phyloP scores from a whole-genome alignment of 768 basidiomycete genomes.

The Phaeotremella fagi region DNA sequence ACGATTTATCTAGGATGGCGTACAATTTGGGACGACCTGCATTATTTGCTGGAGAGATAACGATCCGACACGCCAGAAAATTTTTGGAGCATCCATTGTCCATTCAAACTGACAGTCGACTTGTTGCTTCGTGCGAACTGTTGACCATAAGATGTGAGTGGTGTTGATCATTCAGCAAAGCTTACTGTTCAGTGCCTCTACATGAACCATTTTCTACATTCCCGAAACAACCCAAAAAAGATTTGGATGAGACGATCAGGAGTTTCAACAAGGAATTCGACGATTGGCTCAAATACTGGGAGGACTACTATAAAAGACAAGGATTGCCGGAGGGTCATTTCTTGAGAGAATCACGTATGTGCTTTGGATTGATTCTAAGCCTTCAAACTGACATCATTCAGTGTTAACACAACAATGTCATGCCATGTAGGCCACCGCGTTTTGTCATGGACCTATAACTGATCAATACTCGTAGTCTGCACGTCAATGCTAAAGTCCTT shows the following conservation, averaged over 20 bases:
- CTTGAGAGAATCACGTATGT: background rate
- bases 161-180: background rate
- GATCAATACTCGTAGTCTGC: background rate
- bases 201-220: conserved; percentile 23
- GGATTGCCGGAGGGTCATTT: conserved; percentile 1
- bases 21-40: conserved; percentile 25
- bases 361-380: background rate
- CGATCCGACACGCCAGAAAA: conserved; percentile 11
- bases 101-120: conserved; percentile 22
- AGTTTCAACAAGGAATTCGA: background rate
- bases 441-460: background rate
- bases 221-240: background rate
- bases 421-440: conserved; percentile 2
- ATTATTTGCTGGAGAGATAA: conserved; percentile 10
- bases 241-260: background rate
- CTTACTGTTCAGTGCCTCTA: conserved; percentile 12
- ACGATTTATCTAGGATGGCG: conserved; percentile 15
- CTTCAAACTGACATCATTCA: background rate
- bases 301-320: background rate
- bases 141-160: conserved; percentile 17
- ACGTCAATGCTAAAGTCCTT: conserved; percentile 4
- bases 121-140: conserved; percentile 27
- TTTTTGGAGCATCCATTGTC: conserved; percentile 21
- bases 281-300: background rate
- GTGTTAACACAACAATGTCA: conserved; percentile 11